These are phyloP conservation scores for Decorospora gaudefroyi DNA, from an alignment of 2,329 filamentous ascomycete species.

Conservation along the genomic window DNA sequence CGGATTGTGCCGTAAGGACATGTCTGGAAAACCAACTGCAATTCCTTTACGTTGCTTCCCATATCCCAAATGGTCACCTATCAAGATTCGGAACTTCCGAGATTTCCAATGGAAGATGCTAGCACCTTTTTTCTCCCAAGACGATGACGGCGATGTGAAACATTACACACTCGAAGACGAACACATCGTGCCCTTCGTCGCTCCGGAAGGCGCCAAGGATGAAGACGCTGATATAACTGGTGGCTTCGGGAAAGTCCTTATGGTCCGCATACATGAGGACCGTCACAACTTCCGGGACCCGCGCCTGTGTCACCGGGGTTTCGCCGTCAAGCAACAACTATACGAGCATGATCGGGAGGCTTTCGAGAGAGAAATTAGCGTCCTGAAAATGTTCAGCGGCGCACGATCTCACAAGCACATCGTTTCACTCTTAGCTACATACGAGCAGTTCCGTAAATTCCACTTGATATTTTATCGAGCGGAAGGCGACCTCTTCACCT, in stretches of 20 bases:
- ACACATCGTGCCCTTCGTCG: constrained; percentile 22
- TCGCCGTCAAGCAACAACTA: constrained; percentile 24
- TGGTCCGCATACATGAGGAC: constrained; percentile 20
- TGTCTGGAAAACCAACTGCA: too few species aligned
- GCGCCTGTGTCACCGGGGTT: constrained; percentile 4
- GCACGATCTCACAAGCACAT: constrained; percentile 17
- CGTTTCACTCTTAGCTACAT: constrained; percentile 23
- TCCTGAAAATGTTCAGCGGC: constrained; percentile 22
- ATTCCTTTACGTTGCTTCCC: constrained; percentile 9
- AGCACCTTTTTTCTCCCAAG: constrained; percentile 19
- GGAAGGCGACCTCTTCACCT: constrained; percentile 19
- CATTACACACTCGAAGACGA: constrained; percentile 21
- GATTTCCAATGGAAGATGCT: constrained; percentile 24
- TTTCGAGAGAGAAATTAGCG: constrained; percentile 13
- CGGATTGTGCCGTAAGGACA: too few species aligned
- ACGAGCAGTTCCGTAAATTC: constrained; percentile 21
- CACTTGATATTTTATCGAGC: constrained; percentile 27
- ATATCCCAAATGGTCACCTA: constrained; percentile 12
- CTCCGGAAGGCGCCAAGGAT: neutral
- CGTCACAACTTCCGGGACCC: constrained; percentile 20
- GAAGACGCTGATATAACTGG: constrained; percentile 3
- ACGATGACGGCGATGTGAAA: constrained; percentile 6
- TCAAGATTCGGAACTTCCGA: constrained; percentile 12
- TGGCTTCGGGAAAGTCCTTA: constrained; percentile 19
- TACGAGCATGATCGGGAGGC: constrained; percentile 4